Evolutionary conservation across 148 eudicot genomes (phyloP).

Genomic region (Chenopodium formosanum): DNA sequence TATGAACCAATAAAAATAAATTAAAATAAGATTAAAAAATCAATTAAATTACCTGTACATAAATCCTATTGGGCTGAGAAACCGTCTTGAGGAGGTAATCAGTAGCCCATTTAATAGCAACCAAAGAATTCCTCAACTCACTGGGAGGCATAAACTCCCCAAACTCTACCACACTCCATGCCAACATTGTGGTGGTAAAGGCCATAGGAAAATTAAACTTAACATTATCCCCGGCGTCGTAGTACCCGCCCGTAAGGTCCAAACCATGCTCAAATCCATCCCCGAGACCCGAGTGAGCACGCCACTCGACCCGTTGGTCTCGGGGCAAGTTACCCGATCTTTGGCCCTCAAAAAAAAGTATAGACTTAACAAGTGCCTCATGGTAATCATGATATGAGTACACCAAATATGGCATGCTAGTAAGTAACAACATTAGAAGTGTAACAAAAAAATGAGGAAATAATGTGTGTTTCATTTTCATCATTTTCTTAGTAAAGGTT

Average conservation of each 20-base stretch:
- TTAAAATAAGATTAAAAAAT: neutral
- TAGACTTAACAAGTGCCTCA: slow-evolving; percentile 65
- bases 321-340: slow-evolving; percentile 68
- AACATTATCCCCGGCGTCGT: slow-evolving; percentile 89
- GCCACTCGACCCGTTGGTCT: slow-evolving; percentile 66
- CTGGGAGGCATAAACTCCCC: slow-evolving; percentile 63
- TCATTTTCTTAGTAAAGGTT: neutral
- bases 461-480: neutral
- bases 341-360: slow-evolving; percentile 84
- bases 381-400: slow-evolving; percentile 49
- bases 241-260: slow-evolving; percentile 80
- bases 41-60: slow-evolving; percentile 61
- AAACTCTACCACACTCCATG: slow-evolving; percentile 91
- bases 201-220: slow-evolving; percentile 98
- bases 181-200: slow-evolving; percentile 86
- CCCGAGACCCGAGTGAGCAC: slow-evolving; percentile 53
- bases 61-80: slow-evolving; percentile 62
- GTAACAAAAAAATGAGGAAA: slow-evolving; percentile 8
- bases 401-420: slow-evolving; percentile 14
- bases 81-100: slow-evolving; percentile 85
- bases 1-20: neutral
- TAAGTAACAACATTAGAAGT: slow-evolving; percentile 9
- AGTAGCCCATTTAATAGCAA: slow-evolving; percentile 71
- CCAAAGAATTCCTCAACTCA: slow-evolving; percentile 57
- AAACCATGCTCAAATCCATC: slow-evolving; percentile 52